These are phyloP conservation scores for Phialophora expanda DNA, from an alignment of 2,329 filamentous ascomycete genomes.

Conservation along the genomic window DNA sequence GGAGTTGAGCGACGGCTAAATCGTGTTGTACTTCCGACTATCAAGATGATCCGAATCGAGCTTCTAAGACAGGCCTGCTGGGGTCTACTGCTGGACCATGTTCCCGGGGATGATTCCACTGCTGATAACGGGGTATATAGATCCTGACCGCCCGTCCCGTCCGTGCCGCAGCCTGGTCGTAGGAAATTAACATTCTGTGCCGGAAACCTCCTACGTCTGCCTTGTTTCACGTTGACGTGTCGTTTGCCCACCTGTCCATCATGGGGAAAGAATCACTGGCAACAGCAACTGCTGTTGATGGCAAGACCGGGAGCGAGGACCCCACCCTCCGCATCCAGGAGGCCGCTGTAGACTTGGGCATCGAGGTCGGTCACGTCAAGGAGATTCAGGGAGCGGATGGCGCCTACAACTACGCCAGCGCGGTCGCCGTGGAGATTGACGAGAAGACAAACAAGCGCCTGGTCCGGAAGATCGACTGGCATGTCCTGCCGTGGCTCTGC, in stretches of 20 bases:
- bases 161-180: background rate
- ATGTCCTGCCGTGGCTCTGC: slow-evolving; percentile 12
- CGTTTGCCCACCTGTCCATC: background rate
- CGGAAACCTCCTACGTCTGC: background rate
- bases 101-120: background rate
- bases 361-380: slow-evolving; percentile 16
- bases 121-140: slow-evolving; percentile 14
- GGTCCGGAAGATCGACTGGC: slow-evolving; percentile 15
- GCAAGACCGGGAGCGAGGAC: slow-evolving; percentile 1
- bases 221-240: background rate
- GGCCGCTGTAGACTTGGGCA: slow-evolving; percentile 7
- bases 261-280: slow-evolving; percentile 13
- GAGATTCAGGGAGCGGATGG: slow-evolving; percentile 16
- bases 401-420: slow-evolving; percentile 15
- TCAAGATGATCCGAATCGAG: slow-evolving; percentile 1
- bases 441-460: slow-evolving; percentile 15
- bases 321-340: slow-evolving; percentile 11
- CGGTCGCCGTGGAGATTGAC: slow-evolving; percentile 8
- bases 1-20: slow-evolving; percentile 11
- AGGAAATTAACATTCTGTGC: background rate
- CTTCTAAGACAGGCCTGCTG: no score
- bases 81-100: no score
- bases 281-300: slow-evolving; percentile 4
- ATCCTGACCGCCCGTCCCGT: slow-evolving; percentile 1
- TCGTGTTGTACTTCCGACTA: background rate